These are phyloP conservation scores for Annulohypoxylon stygium DNA, from an alignment of 495 filamentous ascomycete species.

Conservation along the genomic window DNA sequence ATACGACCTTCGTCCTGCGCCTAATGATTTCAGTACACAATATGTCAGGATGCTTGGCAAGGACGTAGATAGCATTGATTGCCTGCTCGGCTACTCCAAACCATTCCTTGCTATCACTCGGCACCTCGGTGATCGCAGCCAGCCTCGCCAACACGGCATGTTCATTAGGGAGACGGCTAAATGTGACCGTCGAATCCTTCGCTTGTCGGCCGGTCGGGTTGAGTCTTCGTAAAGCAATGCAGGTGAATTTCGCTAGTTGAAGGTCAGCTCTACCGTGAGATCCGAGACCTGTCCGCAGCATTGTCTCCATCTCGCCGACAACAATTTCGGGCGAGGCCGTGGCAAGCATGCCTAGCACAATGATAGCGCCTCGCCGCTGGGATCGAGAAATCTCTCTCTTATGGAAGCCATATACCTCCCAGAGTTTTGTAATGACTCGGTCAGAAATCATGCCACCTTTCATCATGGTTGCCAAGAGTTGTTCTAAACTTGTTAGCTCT, in stretches of 20 bases:
- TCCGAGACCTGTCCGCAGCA: slow-evolving; percentile 91
- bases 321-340: slow-evolving; percentile 92
- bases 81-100: slow-evolving; percentile 97
- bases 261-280: slow-evolving; percentile 82
- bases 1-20: slow-evolving; percentile 87
- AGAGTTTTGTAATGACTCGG: slow-evolving; percentile 88
- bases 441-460: slow-evolving; percentile 88
- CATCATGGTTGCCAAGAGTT: slow-evolving; percentile 97
- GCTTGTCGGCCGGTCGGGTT: slow-evolving; percentile 83
- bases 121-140: slow-evolving; percentile 84
- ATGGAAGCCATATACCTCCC: slow-evolving; percentile 97
- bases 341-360: slow-evolving; percentile 96
- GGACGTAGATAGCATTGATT: slow-evolving; percentile 93
- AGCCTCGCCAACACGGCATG: slow-evolving; percentile 86
- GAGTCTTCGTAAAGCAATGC: slow-evolving; percentile 90
- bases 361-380: slow-evolving; percentile 94
- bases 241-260: slow-evolving; percentile 92
- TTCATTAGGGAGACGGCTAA: slow-evolving; percentile 87
- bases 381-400: slow-evolving; percentile 91
- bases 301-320: slow-evolving; percentile 91
- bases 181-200: slow-evolving; percentile 74
- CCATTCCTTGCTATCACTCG: slow-evolving; percentile 94
- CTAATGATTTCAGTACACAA: slow-evolving; percentile 93
- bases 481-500: slow-evolving; percentile 94
- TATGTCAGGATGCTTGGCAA: slow-evolving; percentile 93